These are phyloP conservation scores for Cercospora sp. DNA, from an alignment of 2,329 filamentous ascomycete genomes.

Conservation along the genomic window DNA sequence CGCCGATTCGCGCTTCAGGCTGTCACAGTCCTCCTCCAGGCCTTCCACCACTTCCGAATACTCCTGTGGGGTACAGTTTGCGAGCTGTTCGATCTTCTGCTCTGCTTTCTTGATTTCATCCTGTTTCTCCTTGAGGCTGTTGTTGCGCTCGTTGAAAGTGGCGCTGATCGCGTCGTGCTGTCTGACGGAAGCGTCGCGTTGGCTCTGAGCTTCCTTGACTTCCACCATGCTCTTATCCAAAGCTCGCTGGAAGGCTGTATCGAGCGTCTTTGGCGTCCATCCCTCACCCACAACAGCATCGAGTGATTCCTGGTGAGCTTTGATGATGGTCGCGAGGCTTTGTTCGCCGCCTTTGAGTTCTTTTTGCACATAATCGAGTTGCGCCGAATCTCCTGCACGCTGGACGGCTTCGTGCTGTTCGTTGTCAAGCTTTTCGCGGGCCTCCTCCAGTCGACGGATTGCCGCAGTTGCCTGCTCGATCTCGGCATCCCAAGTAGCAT, in stretches of 20 bases:
- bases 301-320: slow-evolving; percentile 72
- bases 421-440: slow-evolving; percentile 69
- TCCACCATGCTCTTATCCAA: slow-evolving; percentile 59
- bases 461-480: slow-evolving; percentile 66
- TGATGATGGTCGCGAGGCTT: slow-evolving; percentile 73
- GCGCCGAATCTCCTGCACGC: slow-evolving; percentile 77
- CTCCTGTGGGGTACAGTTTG: slow-evolving; percentile 54
- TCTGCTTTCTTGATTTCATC: slow-evolving; percentile 56
- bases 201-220: slow-evolving; percentile 65
- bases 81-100: slow-evolving; percentile 53
- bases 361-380: slow-evolving; percentile 79
- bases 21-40: slow-evolving; percentile 45
- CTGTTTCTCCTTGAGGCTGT: slow-evolving; percentile 64
- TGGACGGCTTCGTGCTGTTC: slow-evolving; percentile 83
- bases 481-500: slow-evolving; percentile 68
- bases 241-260: slow-evolving; percentile 66
- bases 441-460: slow-evolving; percentile 68
- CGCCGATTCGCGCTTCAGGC: slow-evolving; percentile 60
- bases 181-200: slow-evolving; percentile 70
- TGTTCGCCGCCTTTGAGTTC: slow-evolving; percentile 72
- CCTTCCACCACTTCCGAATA: slow-evolving; percentile 55
- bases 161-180: slow-evolving; percentile 71
- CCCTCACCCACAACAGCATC: slow-evolving; percentile 60
- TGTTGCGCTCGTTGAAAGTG: slow-evolving; percentile 64
- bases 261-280: slow-evolving; percentile 71